Percentiles rank a stretch among this genome's conserved stretches.
These are phyloP conservation scores for Paramecium bursaria DNA, from an alignment of 73 alveolate genomes.

Conservation along the genomic window DNA sequence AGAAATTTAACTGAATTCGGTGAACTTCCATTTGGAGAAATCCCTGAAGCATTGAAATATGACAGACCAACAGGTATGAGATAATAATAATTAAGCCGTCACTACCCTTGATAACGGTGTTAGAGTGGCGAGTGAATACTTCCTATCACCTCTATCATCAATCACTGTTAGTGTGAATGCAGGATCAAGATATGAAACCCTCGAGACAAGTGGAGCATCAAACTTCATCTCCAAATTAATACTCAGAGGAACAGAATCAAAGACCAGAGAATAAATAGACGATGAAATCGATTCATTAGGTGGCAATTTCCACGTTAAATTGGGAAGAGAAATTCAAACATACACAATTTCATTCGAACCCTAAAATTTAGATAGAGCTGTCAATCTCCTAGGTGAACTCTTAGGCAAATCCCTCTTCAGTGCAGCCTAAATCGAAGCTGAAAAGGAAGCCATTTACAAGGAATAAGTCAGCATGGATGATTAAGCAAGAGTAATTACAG, in stretches of 20 bases:
- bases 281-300: slow-evolving; percentile 76
- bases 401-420: slow-evolving; percentile 71
- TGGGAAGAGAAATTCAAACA: slow-evolving; percentile 79
- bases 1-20: slow-evolving; percentile 83
- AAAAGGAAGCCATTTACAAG: slow-evolving; percentile 75
- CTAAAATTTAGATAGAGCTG: slow-evolving; percentile 77
- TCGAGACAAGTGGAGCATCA: slow-evolving; percentile 79
- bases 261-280: slow-evolving; percentile 73
- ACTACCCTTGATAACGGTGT: slow-evolving; percentile 60
- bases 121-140: slow-evolving; percentile 45
- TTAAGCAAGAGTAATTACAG: slow-evolving; percentile 74
- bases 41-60: slow-evolving; percentile 88
- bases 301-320: slow-evolving; percentile 60
- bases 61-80: slow-evolving; percentile 85
- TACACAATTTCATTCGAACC: slow-evolving; percentile 75
- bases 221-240: slow-evolving; percentile 74
- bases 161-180: slow-evolving; percentile 77
- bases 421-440: slow-evolving; percentile 77
- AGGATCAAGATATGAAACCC: slow-evolving; percentile 87
- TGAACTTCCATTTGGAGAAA: slow-evolving; percentile 84
- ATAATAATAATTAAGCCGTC: slow-evolving; percentile 19
- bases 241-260: slow-evolving; percentile 79
- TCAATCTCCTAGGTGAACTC: slow-evolving; percentile 79
- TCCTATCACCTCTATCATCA: slow-evolving; percentile 49
- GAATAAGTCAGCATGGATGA: slow-evolving; percentile 73